Conservation (phyloP, 768 basidiomycete species). For the Pulveroboletus ravenelii region DNA sequence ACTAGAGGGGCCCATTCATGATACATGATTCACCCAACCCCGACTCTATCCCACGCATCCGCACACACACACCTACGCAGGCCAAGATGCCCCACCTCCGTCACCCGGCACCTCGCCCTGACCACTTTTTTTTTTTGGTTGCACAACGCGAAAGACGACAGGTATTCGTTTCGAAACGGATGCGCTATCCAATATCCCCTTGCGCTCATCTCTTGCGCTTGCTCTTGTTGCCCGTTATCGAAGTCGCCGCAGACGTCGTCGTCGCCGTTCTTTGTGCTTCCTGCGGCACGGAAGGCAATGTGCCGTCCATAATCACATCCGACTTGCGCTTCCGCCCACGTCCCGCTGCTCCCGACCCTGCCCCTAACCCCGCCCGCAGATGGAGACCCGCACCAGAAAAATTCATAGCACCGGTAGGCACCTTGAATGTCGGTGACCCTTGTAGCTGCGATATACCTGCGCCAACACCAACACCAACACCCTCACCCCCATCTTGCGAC, state of each 20-base stretch:
- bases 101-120: too few species aligned
- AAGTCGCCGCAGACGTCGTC: background rate
- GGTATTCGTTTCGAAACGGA: too few species aligned
- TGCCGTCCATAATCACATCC: slow-evolving; percentile 23
- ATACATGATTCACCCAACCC: too few species aligned
- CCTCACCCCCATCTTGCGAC: slow-evolving; percentile 28
- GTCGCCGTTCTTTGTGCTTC: background rate
- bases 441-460: background rate
- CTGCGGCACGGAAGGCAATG: background rate
- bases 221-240: slow-evolving; percentile 15
- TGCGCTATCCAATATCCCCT: too few species aligned
- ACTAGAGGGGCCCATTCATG: too few species aligned
- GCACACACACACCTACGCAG: too few species aligned
- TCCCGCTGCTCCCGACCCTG: background rate
- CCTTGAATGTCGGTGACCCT: slow-evolving; percentile 6
- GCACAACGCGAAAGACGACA: too few species aligned
- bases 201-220: slow-evolving; percentile 30
- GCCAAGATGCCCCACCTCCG: too few species aligned
- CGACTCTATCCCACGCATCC: too few species aligned
- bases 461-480: background rate
- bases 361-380: background rate
- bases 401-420: background rate
- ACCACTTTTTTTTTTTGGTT: too few species aligned
- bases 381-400: background rate
- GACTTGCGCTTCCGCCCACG: slow-evolving; percentile 40